These are phyloP conservation scores for Cyclotella distinguenda DNA, from an alignment of 108 stramenopile genomes.

Conservation along the genomic window DNA sequence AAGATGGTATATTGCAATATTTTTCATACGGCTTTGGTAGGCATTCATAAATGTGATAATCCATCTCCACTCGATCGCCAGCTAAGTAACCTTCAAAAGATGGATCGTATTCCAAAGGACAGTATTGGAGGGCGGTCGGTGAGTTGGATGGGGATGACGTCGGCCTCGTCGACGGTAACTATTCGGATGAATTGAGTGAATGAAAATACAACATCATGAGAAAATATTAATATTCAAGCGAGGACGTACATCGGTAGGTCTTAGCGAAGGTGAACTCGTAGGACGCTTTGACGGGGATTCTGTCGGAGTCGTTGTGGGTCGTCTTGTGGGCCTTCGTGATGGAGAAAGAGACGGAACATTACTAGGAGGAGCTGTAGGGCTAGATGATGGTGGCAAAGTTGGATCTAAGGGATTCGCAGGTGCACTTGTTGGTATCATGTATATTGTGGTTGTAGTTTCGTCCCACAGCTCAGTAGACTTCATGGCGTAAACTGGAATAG, in stretches of 20 bases:
- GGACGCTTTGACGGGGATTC: neutral
- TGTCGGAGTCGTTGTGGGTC: neutral
- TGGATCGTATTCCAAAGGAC: neutral
- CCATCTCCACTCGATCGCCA: conserved; percentile 1
- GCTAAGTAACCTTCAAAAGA: neutral
- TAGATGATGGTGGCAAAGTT: neutral
- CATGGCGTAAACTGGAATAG: too few species aligned
- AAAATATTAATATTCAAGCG: too few species aligned
- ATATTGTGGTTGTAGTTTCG: conserved; percentile 1
- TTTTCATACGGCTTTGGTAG: conserved; percentile 5
- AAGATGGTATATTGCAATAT: neutral
- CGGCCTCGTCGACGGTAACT: neutral
- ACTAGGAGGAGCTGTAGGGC: neutral
- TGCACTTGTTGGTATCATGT: neutral
- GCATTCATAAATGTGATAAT: neutral
- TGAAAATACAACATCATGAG: too few species aligned
- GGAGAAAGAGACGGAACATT: too few species aligned
- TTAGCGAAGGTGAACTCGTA: neutral
- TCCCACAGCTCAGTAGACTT: conserved; percentile 7
- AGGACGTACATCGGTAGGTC: too few species aligned
- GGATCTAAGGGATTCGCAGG: neutral
- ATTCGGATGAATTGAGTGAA: neutral
- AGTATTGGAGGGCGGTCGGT: neutral
- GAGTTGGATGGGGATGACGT: neutral
- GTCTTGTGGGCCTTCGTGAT: neutral